These are phyloP conservation scores for Calonectria fujianensis DNA, from an alignment of 2,329 filamentous ascomycete genomes.

Conservation along the genomic window DNA sequence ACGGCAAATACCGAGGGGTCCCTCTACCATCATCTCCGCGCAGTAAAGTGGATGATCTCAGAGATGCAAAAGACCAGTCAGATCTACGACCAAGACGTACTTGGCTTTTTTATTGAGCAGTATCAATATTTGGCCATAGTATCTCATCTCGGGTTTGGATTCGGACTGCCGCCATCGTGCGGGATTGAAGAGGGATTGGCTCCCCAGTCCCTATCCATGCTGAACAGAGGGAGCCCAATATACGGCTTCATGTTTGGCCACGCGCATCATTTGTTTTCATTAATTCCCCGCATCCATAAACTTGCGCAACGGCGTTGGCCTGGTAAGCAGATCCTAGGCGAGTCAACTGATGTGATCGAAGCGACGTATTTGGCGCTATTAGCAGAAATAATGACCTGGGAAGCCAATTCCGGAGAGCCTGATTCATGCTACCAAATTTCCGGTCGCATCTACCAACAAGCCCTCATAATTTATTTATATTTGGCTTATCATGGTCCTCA, in stretches of 20 bases:
- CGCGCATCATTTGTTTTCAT: constrained; percentile 29
- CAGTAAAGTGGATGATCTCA: constrained; percentile 35
- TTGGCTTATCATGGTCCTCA: constrained; percentile 27
- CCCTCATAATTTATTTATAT: constrained; percentile 25
- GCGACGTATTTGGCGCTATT: constrained; percentile 1
- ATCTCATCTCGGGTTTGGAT: constrained; percentile 32
- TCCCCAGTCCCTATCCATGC: constrained; percentile 20
- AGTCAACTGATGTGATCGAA: neutral
- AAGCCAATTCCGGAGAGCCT: constrained; percentile 10
- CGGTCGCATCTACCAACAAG: constrained; percentile 32
- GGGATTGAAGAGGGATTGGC: neutral
- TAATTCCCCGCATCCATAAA: constrained; percentile 34
- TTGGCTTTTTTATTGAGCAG: constrained; percentile 36
- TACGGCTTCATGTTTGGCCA: constrained; percentile 39
- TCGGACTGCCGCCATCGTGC: constrained; percentile 5
- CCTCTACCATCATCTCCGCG: constrained; percentile 33
- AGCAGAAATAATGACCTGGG: constrained; percentile 23
- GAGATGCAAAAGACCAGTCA: constrained; percentile 33
- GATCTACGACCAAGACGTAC: constrained; percentile 30
- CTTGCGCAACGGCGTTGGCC: constrained; percentile 25
- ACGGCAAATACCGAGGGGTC: constrained; percentile 38
- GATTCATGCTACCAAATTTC: constrained; percentile 28
- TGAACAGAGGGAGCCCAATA: constrained; percentile 34
- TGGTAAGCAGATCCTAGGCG: neutral
- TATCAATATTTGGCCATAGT: constrained; percentile 37